These are phyloP conservation scores for Prunus salicina DNA, from an alignment of 306 rosid species.

Conservation along the genomic window DNA sequence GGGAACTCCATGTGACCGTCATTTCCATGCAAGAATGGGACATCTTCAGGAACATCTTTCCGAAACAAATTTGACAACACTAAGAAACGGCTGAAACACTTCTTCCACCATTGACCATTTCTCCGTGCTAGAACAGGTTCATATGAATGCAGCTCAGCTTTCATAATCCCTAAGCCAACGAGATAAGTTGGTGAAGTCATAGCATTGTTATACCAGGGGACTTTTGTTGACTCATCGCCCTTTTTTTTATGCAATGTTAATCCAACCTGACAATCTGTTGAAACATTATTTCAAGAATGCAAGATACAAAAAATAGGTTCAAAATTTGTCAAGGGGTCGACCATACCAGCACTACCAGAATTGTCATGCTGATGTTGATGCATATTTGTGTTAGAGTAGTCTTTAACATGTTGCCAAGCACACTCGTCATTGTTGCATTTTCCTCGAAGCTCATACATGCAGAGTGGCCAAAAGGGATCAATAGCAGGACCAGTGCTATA, in stretches of 20 bases:
- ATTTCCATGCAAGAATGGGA: conserved; percentile 43
- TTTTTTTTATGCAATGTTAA: conserved; percentile 25
- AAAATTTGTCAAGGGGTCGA: conserved; percentile 11
- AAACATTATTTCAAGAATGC: conserved; percentile 20
- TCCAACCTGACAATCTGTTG: conserved; percentile 50
- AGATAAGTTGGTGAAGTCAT: conserved; percentile 60
- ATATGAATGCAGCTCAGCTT: conserved; percentile 49
- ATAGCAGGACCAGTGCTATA: conserved; percentile 53
- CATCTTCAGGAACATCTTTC: conserved; percentile 43
- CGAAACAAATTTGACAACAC: conserved; percentile 55
- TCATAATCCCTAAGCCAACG: conserved; percentile 72
- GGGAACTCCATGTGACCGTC: conserved; percentile 66
- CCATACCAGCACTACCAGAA: conserved; percentile 61
- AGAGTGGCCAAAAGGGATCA: conserved; percentile 91
- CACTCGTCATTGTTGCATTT: conserved; percentile 98
- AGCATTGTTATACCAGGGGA: conserved; percentile 37
- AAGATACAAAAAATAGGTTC: conserved; percentile 11
- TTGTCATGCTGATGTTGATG: conserved; percentile 35
- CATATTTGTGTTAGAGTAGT: conserved; percentile 40
- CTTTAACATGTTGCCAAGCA: conserved; percentile 91
- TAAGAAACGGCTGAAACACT: conserved; percentile 66
- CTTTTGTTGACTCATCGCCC: conserved; percentile 40
- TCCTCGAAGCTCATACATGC: conserved; percentile 97
- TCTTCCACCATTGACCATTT: conserved; percentile 64
- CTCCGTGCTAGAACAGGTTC: conserved; percentile 48